phyloP scores from a whole-genome alignment of 768 basidiomycete genomes.

The Leucosporidium creatinivorum region DNA sequence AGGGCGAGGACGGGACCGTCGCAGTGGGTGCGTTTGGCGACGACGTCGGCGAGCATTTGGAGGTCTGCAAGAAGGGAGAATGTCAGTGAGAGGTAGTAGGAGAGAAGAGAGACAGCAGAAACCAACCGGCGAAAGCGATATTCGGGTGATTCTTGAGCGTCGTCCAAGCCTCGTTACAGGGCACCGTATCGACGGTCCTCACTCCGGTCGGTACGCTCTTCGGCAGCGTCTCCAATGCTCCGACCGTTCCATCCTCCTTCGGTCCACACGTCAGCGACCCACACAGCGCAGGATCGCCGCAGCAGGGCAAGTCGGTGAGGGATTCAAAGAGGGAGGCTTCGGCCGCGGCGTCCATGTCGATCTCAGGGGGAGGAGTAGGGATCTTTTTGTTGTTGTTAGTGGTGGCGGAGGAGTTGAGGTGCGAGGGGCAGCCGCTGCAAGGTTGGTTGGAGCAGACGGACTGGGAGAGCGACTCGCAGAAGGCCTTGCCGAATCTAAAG shows the following conservation, averaged over 20 bases:
- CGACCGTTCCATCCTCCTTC: conserved; percentile 30
- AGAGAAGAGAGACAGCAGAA: too few species aligned
- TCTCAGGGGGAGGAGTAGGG: conserved; percentile 16
- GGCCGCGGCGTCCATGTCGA: conserved; percentile 16
- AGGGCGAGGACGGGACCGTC: conserved; percentile 51
- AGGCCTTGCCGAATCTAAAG: conserved; percentile 65
- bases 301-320: conserved; percentile 30
- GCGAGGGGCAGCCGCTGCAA: conserved; percentile 54
- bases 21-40: conserved; percentile 72
- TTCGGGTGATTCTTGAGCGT: conserved; percentile 80
- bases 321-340: conserved; percentile 15
- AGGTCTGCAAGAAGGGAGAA: conserved; percentile 50
- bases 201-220: conserved; percentile 10
- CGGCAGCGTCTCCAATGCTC: conserved; percentile 4
- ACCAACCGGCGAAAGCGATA: conserved; percentile 57
- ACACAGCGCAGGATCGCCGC: conserved; percentile 29
- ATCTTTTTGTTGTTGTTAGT: neutral
- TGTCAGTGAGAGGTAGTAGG: neutral
- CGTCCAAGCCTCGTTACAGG: conserved; percentile 75
- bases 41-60: conserved; percentile 75
- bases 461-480: conserved; percentile 64
- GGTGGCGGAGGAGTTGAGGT: conserved; percentile 32
- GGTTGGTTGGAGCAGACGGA: conserved; percentile 51
- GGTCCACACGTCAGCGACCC: conserved; percentile 27
- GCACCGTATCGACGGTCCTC: conserved; percentile 51